These are phyloP conservation scores for Cadophora sp. DNA, from an alignment of 2,329 filamentous ascomycete species.

Conservation along the genomic window DNA sequence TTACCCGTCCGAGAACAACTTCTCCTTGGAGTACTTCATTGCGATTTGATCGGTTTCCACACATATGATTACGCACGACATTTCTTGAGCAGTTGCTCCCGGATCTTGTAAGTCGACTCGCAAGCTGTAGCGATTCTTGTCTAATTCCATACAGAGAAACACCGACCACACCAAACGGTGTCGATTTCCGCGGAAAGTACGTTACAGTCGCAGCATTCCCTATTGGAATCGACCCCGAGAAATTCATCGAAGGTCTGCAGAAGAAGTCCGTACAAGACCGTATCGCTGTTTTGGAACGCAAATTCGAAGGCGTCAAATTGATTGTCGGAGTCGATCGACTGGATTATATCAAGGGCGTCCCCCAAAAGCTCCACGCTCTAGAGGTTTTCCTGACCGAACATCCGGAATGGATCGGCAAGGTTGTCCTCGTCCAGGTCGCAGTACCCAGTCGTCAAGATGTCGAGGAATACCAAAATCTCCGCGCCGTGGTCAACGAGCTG, in stretches of 20 bases:
- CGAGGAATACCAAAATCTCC: conserved; percentile 96
- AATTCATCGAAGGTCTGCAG: conserved; percentile 88
- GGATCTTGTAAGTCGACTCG: conserved; percentile 71
- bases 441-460: conserved; percentile 95
- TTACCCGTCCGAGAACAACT: conserved; percentile 91
- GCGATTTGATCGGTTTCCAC: conserved; percentile 96
- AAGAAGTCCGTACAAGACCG: conserved; percentile 87
- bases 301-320: conserved; percentile 94
- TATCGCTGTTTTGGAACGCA: conserved; percentile 82
- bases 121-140: neutral
- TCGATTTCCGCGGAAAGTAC: conserved; percentile 87
- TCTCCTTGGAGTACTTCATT: conserved; percentile 85
- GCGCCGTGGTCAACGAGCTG: conserved; percentile 94
- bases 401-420: conserved; percentile 97
- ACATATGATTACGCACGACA: conserved; percentile 99
- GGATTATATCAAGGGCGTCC: conserved; percentile 99
- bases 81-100: conserved; percentile 95
- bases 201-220: conserved; percentile 95
- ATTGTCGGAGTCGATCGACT: conserved; percentile 96
- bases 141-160: conserved; percentile 55
- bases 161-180: conserved; percentile 87
- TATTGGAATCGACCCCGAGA: conserved; percentile 97
- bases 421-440: conserved; percentile 94
- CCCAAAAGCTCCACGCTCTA: conserved; percentile 94
- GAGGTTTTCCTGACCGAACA: conserved; percentile 97